phyloP scores from a whole-genome alignment of 257 asterid genomes.

The Striga asiatica region DNA sequence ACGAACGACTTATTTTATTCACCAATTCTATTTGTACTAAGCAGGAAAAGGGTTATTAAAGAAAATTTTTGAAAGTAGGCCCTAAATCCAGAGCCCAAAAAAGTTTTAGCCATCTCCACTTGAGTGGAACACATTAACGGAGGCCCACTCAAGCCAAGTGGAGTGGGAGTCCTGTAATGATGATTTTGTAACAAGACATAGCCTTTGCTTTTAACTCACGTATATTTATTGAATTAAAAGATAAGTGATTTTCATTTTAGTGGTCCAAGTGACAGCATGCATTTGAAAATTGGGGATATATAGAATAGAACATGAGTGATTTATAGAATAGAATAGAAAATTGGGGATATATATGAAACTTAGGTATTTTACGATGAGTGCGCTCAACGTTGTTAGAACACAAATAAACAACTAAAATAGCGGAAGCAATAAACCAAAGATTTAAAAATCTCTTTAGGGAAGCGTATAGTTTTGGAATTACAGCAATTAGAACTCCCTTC shows the following conservation, averaged over 20 bases:
- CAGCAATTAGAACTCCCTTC: no score
- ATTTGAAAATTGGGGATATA: background rate
- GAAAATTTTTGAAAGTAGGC: constrained; percentile 16
- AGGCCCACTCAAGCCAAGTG: constrained; percentile 14
- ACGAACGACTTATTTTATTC: no score
- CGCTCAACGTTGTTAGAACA: no score
- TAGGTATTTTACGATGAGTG: no score
- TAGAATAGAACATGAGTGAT: no score
- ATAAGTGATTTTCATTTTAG: constrained; percentile 8
- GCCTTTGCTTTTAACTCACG: constrained; percentile 13
- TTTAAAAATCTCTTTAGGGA: no score
- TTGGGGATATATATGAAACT: no score
- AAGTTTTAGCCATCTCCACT: constrained; percentile 16
- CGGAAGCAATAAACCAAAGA: no score
- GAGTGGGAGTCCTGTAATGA: constrained; percentile 13
- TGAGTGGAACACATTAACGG: constrained; percentile 3
- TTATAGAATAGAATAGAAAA: no score
- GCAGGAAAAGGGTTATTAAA: background rate
- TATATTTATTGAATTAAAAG: constrained; percentile 6
- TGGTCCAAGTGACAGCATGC: constrained; percentile 15
- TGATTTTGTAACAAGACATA: constrained; percentile 1
- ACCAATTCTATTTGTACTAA: background rate
- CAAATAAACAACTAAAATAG: no score
- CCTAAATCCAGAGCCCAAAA: constrained; percentile 10
- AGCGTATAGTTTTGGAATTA: no score